Conservation (phyloP, 2,329 filamentous ascomycete genomes). For the Cladosporium sp. region DNA sequence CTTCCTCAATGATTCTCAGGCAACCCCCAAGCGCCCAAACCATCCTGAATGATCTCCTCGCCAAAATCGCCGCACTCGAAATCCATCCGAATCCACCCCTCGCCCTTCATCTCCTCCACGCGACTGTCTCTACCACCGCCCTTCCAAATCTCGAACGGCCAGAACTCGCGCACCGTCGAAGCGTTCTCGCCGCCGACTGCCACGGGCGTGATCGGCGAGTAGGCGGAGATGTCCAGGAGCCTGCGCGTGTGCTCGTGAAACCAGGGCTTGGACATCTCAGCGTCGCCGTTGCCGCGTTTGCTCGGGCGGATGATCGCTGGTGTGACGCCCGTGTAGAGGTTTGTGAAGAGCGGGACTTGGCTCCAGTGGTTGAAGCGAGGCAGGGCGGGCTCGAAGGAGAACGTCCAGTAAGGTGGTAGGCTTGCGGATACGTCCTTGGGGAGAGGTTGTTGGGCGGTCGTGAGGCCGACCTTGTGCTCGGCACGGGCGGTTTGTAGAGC, state of each 20-base stretch:
- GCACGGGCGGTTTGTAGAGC: constrained; percentile 2
- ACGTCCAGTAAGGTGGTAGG: constrained; percentile 16
- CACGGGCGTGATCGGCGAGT: constrained; percentile 17
- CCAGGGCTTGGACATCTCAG: constrained; percentile 1
- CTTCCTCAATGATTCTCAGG: constrained; percentile 15
- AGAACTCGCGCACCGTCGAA: constrained; percentile 31
- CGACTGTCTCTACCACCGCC: constrained; percentile 40
- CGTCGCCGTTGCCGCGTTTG: neutral
- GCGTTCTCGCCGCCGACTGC: constrained; percentile 35
- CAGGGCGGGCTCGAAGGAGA: constrained; percentile 11
- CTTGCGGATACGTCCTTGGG: constrained; percentile 3
- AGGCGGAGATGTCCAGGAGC: constrained; percentile 13
- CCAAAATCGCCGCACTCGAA: constrained; percentile 1
- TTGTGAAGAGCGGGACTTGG: constrained; percentile 13
- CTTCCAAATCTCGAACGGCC: constrained; percentile 39
- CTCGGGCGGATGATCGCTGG: constrained; percentile 14
- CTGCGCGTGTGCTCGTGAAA: constrained; percentile 13
- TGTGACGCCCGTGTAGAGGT: constrained; percentile 14
- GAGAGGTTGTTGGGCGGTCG: neutral
- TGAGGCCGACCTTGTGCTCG: constrained; percentile 6
- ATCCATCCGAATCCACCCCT: constrained; percentile 8
- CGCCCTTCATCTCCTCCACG: neutral
- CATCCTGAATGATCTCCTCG: constrained; percentile 3
- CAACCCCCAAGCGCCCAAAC: constrained; percentile 30
- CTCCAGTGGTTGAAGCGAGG: constrained; percentile 12